Base-by-base conservation (phyloP, 805 yeast genomes). In the Ogataea angusta region DNA sequence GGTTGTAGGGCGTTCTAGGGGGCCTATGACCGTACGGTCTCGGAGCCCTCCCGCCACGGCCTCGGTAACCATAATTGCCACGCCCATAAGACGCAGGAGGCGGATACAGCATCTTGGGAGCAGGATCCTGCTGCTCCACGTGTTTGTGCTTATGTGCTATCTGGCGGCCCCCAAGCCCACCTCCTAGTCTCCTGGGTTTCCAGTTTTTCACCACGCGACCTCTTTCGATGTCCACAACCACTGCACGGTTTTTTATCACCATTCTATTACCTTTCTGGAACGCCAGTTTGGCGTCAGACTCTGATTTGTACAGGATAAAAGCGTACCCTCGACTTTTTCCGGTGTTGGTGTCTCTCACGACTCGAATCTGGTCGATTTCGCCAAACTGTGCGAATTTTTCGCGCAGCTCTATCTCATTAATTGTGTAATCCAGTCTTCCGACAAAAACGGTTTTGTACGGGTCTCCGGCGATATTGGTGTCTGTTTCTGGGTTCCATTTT, bases 381-480 rank as follows among this genome's bases (percentile, higher is more conserved):
- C 97, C 98, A 64, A 68, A 88, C 45, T 67, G 69, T 18, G 72
- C 61, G 50, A 88, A 84, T 27, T 67, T 72, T 42, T 73, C 72
- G 27, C 80, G 80, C 22, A 91, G 59, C 34, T 88, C 93, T 9
- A 78, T 59, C 53, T 88, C 96, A 0, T 77, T 75, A 9, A 76
- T 65, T 3, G 66, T 63, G 55, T 83, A 89, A 34, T 77, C 77
- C 32, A 91, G 63, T 38, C 97, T 67, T 0, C 84, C 82, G 6
- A 91, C 72, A 57, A 93, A 88, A 3, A 91, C 69, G 0, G 97
- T 91, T 44, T 70, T 68, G 54, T 73, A 80, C 1, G 96, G 95
- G 55, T 88, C 95, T 1, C 83, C 84, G 14, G 64, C 60, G 10
- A 80, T 66, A 30, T 79, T 72, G 1, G 77, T 73, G 52, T 83